phyloP scores from a whole-genome alignment of 495 filamentous ascomycete genomes.

The Penicillium steckii region DNA sequence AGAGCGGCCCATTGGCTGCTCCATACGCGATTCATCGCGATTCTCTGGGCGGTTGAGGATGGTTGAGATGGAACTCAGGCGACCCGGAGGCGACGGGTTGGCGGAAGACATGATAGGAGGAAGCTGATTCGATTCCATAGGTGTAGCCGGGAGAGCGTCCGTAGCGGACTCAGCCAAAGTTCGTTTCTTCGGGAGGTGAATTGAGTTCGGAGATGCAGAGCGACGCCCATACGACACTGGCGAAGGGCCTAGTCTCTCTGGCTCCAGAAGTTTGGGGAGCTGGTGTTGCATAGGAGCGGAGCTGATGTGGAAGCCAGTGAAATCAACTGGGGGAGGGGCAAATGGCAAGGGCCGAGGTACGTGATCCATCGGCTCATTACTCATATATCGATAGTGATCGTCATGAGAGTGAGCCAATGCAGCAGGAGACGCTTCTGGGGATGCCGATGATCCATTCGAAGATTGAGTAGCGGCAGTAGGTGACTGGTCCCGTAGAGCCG shows the following conservation, averaged over 20 bases:
- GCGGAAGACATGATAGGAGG: constrained; percentile 45
- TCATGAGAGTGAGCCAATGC: constrained; percentile 57
- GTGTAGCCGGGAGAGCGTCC: constrained; percentile 29
- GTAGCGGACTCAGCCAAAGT: constrained; percentile 37
- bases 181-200: constrained; percentile 43
- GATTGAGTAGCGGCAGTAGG: constrained; percentile 44
- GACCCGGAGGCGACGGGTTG: constrained; percentile 44
- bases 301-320: constrained; percentile 45
- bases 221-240: constrained; percentile 37
- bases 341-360: constrained; percentile 32
- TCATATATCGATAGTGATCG: constrained; percentile 51
- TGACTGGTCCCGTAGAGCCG: constrained; percentile 62
- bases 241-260: constrained; percentile 33
- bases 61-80: constrained; percentile 76
- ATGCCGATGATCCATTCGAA: constrained; percentile 43
- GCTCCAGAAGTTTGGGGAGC: constrained; percentile 42
- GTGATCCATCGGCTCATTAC: constrained; percentile 36
- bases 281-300: constrained; percentile 40
- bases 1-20: constrained; percentile 41
- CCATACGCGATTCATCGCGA: constrained; percentile 47
- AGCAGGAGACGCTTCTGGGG: constrained; percentile 44
- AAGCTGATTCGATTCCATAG: constrained; percentile 43
- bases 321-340: constrained; percentile 51
- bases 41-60: constrained; percentile 61
- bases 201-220: constrained; percentile 39